Base-by-base conservation (phyloP, 169 alveolate species). In the Plasmodium ovale region DNA sequence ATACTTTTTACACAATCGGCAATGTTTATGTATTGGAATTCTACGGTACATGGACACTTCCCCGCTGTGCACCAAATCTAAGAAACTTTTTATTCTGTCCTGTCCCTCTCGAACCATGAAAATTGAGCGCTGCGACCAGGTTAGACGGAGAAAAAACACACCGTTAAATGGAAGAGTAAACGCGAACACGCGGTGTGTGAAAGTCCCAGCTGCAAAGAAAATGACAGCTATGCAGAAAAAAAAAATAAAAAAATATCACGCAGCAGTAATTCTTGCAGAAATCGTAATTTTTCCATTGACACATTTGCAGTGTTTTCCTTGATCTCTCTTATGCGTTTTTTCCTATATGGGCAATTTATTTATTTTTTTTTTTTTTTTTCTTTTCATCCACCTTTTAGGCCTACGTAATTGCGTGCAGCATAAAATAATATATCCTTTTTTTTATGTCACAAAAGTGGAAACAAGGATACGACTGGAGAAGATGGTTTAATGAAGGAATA, bases 51-150 rank as follows among this genome's bases (percentile, higher is more conserved):
- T 82, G 42, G 59, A 82, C 58, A 82, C 54, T 51, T 68, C 90
- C 9, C 69, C 90, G n/a, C 51, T 65, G 67, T 44, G 62, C 60
- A 68, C 19, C 21, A 82, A 51, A 5, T 82, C 90, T 23, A 69
- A 23, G n/a, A 82, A 82, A 16, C 23, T 67, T 16, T 82, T 82
- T 35, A 31, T 82, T 2, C 51, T 82, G 19, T 82, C 90, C 21
- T 82, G 90, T 27, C 90, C 90, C 7, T 65, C 90, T 12, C 49
- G 90, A 10, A 82, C 90, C 6, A 82, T 82, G 90, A 82, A 82
- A 54, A 51, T 82, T 82, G 84, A 67, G 39, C 82, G 25, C 0
- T 29, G 67, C 59, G 90, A 82, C 37, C 84, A 82, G 84, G 90
- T 82, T 19, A 59, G 72, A 25, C 42, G 44, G 19, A 27, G 53